Evolutionary conservation across 148 eudicot genomes (phyloP), one percentile per base, ranked within the genome.

Genomic region (Spergularia bocconei): DNA sequence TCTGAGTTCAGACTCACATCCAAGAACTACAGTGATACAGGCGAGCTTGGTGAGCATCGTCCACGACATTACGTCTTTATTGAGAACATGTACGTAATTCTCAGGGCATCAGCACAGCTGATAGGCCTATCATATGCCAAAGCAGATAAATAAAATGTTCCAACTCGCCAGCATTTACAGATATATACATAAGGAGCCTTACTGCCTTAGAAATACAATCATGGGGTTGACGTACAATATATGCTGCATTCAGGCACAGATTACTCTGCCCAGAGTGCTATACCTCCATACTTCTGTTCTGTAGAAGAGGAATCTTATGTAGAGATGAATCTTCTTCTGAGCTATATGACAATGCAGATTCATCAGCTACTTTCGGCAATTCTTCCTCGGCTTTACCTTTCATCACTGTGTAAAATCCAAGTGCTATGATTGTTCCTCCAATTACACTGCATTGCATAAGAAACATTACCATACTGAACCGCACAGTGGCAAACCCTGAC

Each of bases 311-410:
- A 6, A 51, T 51, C 52, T 60, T 67, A 67, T 66, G 73, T 68
- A 36, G 63, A 75, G 23, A 65, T 53, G 54, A 8, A 54, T 55
- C 77, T 38, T 76, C 78, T 16, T 67, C 73, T 0, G 63, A 59
- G 39, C 17, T 65, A 41, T 38, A 23, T 62, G 36, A 23, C 67
- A 57, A 57, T 13, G 21, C 20, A 52, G 39, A 57, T 57, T 50
- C 79, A 63, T 38, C 69, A 23, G 14, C 48, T 13, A 33, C 29
- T 67, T 70, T 71, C 5, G 13, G 8, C 17, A 10, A 52, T 23
- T 71, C 79, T 70, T 82, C 82, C 15, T 74, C 81, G 2, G 79
- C 82, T 82, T 82, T 82, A 11, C 85, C 85, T 44, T 61, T 79
- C 82, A 71, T 82, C 25, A 82, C 85, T 0, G 85, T 72, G 77